Evolutionary conservation across 2,329 filamentous ascomycete genomes (phyloP).

Genomic region (Celoporthe dispersa): DNA sequence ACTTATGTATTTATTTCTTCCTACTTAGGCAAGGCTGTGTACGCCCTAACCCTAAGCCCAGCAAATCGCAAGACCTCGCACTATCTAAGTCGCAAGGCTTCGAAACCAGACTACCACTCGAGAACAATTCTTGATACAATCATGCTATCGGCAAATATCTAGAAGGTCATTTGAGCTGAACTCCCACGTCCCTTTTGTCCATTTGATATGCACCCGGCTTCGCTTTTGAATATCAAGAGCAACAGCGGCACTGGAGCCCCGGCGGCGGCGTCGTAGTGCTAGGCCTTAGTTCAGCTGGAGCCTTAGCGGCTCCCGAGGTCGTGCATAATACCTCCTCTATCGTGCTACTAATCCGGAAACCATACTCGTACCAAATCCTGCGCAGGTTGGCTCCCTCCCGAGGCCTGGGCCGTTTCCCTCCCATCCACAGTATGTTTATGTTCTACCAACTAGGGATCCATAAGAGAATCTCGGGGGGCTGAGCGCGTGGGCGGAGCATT

Average conservation of each 20-base stretch:
- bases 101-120: background rate
- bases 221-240: background rate
- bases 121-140: background rate
- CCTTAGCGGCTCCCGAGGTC: background rate
- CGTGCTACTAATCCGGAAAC: background rate
- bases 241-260: background rate
- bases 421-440: no score
- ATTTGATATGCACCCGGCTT: background rate
- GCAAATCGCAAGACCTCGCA: background rate
- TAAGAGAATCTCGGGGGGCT: no score
- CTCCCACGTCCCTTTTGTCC: no score
- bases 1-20: background rate
- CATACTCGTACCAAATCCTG: no score
- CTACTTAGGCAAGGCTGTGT: conserved; percentile 5
- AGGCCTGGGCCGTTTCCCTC: no score
- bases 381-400: no score
- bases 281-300: background rate
- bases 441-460: no score
- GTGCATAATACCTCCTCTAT: background rate
- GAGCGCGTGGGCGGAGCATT: no score
- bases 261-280: background rate
- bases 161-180: background rate
- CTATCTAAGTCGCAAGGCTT: conserved; percentile 29
- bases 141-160: background rate
- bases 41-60: background rate